Evolutionary conservation across 495 filamentous ascomycete genomes (phyloP), one percentile per base, ranked within the genome.

Genomic region (Tuber microsphaerosporum): DNA sequence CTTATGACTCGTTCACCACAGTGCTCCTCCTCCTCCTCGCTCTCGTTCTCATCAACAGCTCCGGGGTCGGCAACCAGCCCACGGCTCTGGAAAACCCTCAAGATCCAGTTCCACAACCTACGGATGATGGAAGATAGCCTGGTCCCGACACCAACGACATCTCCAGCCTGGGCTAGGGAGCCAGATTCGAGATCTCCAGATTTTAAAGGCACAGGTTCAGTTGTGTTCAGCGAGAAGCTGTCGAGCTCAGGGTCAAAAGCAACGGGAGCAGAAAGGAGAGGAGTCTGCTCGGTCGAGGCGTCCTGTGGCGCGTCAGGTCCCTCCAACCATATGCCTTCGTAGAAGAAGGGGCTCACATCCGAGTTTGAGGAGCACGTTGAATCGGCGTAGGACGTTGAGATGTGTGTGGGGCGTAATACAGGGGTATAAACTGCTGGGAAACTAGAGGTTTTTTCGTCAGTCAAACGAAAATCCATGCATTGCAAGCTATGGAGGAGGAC

Each of bases 261-360:
- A 8, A 17, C 31, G 2, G 14, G 26, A 8, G 56, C 26, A 16
- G 56, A 65, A 26, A 65, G 56, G 56, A 65, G 56, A 65, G 56
- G 56, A 3, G 56, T 65, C 0, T 65, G 26, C 2, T 65, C 56
- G 14, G 56, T 65, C 26, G 14, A 17, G 12, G 12, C 56, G 26
- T 17, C 26, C 26, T 65, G 56, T 17, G 56, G 56, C 0, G 12
- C 4, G 56, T 65, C 56, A 34, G 26, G 26, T 12, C 56, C 26
- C 26, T 65, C 56, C 26, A 65, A 19, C 56, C 56, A 65, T 34
- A 65, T 34, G 26, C 56, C 56, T 34, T 65, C 26, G 56, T 65
- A 65, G 56, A 34, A 65, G 56, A 65, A 65, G 14, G 56, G 56
- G 56, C 56, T 65, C 56, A 65, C 56, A 34, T 65, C 56, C 56